Conservation (phyloP, 208 protist species). For the Acanthamoeba triangularis region DNA sequence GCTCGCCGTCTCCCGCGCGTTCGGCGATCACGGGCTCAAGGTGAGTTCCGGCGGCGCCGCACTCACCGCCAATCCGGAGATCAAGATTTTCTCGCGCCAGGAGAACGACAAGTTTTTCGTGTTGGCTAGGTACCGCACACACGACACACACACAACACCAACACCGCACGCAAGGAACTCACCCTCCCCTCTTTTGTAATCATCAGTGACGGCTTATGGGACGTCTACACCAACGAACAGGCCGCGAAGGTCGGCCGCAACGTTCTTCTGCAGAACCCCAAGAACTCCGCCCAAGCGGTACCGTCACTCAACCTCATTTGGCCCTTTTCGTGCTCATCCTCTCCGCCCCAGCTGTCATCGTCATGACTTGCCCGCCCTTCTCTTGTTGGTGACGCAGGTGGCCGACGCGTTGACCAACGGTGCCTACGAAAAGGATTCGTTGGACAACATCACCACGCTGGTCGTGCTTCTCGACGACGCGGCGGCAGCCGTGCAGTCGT, state of each 20-base stretch:
- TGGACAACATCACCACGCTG: slow-evolving; percentile 69
- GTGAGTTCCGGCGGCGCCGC: not conserved
- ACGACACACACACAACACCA: not conserved
- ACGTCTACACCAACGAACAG: slow-evolving; percentile 70
- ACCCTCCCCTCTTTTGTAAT: not conserved
- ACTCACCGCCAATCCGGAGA: slow-evolving; percentile 44
- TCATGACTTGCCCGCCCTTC: not conserved
- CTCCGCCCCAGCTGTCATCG: not conserved
- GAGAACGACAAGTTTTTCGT: slow-evolving; percentile 63
- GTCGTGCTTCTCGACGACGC: slow-evolving; percentile 31
- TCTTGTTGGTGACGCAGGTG: not conserved
- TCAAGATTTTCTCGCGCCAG: not conserved
- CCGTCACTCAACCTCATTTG: not conserved
- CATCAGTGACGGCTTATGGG: slow-evolving; percentile 73
- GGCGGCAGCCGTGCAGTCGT: too few relatives aligned
- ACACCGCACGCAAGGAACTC: too few relatives aligned
- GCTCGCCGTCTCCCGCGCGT: slow-evolving; percentile 68
- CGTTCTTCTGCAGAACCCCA: not conserved
- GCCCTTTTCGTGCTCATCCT: not conserved
- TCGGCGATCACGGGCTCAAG: slow-evolving; percentile 53
- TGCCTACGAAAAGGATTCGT: slow-evolving; percentile 7
- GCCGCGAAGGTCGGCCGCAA: slow-evolving; percentile 26
- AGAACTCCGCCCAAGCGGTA: not conserved
- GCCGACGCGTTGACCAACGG: slow-evolving; percentile 27
- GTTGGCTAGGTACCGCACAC: slow-evolving; percentile 1